Percentiles rank a stretch among this genome's conserved stretches.
Conservation (phyloP, 805 yeast genomes). For the Scheffersomyces ergatensis region DNA sequence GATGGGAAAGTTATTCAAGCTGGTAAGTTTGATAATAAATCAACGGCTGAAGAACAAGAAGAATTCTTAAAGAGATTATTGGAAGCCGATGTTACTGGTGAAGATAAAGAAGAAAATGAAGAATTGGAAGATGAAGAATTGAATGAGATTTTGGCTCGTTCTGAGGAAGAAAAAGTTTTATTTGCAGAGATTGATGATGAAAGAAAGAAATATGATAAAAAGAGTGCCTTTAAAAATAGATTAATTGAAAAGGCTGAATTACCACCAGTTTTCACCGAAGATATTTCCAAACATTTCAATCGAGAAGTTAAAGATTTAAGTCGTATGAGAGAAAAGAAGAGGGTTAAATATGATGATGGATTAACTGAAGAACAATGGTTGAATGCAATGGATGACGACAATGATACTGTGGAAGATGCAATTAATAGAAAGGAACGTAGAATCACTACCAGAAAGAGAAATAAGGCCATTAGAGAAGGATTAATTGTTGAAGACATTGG, state of each 20-base stretch:
- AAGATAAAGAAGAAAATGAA: constrained; percentile 52
- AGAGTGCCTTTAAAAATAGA: constrained; percentile 44
- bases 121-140: constrained; percentile 67
- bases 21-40: constrained; percentile 84
- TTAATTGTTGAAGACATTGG: constrained; percentile 19
- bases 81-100: constrained; percentile 64
- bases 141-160: constrained; percentile 69
- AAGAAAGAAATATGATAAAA: constrained; percentile 36
- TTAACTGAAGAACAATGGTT: constrained; percentile 94
- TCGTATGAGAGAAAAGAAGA: constrained; percentile 76
- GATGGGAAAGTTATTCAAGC: constrained; percentile 91
- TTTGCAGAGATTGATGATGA: constrained; percentile 63
- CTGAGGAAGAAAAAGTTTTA: constrained; percentile 55
- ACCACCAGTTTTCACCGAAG: constrained; percentile 77
- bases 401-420: constrained; percentile 61
- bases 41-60: constrained; percentile 85
- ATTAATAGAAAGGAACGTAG: constrained; percentile 49
- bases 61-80: constrained; percentile 68
- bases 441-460: constrained; percentile 36
- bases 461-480: constrained; percentile 17
- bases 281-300: constrained; percentile 50
- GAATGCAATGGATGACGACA: constrained; percentile 73
- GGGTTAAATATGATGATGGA: constrained; percentile 80
- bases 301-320: constrained; percentile 48
- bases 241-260: constrained; percentile 68